A percentile compares a stretch with the other conserved stretches of the same genome.
Evolutionary conservation across 148 eudicot species (phyloP).

Genomic region (Chenopodium formosanum): DNA sequence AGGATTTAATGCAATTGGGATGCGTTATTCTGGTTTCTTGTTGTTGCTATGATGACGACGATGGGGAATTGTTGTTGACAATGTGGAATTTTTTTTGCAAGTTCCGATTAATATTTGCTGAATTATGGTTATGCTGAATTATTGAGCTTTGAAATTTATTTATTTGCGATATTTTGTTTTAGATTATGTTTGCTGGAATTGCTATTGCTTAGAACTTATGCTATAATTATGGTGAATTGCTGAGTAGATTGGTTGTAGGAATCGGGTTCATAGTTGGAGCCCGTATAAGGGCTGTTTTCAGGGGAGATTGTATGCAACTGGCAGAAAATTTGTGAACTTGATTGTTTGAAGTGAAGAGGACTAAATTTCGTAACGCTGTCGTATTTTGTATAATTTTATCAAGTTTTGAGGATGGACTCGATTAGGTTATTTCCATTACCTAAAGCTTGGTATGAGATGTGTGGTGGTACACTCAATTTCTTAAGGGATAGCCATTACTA

Average conservation of each 20-base stretch:
- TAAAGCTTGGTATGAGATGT: no score
- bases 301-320: not conserved
- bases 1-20: constrained; percentile 1
- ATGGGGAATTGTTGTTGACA: constrained; percentile 14
- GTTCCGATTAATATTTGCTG: no score
- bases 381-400: no score
- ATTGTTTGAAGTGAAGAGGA: not conserved
- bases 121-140: not conserved
- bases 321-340: not conserved
- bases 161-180: not conserved
- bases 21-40: not conserved
- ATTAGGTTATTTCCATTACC: no score
- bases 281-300: not conserved
- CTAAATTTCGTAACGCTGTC: no score
- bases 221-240: not conserved
- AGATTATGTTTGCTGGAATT: not conserved
- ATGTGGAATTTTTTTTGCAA: not conserved
- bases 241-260: not conserved
- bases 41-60: not conserved
- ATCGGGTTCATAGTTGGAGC: not conserved
- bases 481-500: no score
- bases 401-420: no score
- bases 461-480: no score
- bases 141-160: not conserved
- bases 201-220: not conserved